Conservation (phyloP, 1,284 basidiomycete species). For the Pseudozyma sp. region DNA sequence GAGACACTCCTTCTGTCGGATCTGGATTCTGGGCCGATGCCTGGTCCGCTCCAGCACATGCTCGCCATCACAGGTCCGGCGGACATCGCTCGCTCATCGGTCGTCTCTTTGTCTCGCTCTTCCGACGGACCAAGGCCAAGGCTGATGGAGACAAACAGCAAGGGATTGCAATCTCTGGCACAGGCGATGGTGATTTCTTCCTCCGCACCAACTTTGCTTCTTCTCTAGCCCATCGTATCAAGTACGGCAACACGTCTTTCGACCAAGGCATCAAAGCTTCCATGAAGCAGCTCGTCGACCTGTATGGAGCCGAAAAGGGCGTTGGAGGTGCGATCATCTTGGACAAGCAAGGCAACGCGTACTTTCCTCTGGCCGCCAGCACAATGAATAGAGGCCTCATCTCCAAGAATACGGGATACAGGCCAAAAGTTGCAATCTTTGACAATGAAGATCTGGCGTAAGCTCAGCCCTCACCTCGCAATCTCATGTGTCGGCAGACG, state of each 20-base stretch:
- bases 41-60: slow-evolving; percentile 71
- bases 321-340: slow-evolving; percentile 79
- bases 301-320: slow-evolving; percentile 74
- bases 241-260: slow-evolving; percentile 70
- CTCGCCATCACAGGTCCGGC: background rate
- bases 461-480: background rate
- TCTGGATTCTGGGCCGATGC: slow-evolving; percentile 84
- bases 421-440: slow-evolving; percentile 80
- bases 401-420: slow-evolving; percentile 73
- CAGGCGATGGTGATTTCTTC: slow-evolving; percentile 85
- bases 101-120: slow-evolving; percentile 3
- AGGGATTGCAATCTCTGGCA: slow-evolving; percentile 83
- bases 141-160: slow-evolving; percentile 9
- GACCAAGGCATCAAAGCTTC: slow-evolving; percentile 75
- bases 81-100: background rate
- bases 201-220: slow-evolving; percentile 78
- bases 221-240: slow-evolving; percentile 77
- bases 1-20: slow-evolving; percentile 82
- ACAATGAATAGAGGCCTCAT: slow-evolving; percentile 86
- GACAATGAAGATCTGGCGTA: slow-evolving; percentile 73
- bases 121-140: background rate
- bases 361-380: slow-evolving; percentile 74
- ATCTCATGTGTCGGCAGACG: too few relatives aligned
- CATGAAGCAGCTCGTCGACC: slow-evolving; percentile 73
- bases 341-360: slow-evolving; percentile 74